Conservation (phyloP, 2,329 filamentous ascomycete genomes). For the Claviceps capensis region DNA sequence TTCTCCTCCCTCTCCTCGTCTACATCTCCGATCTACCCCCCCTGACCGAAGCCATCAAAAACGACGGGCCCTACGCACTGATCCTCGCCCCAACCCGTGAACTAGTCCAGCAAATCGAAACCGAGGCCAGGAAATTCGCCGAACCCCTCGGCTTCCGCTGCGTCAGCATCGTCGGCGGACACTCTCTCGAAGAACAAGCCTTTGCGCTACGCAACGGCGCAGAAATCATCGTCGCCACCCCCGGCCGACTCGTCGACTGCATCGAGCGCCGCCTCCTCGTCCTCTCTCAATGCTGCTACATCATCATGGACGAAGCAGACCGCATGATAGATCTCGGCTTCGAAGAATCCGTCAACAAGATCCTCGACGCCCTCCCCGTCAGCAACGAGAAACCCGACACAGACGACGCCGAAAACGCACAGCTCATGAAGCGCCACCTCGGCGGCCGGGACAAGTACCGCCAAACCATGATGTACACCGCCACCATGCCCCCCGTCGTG, state of each 20-base stretch:
- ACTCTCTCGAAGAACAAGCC: conserved; percentile 85
- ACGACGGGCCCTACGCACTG: conserved; percentile 93
- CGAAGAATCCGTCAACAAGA: conserved; percentile 94
- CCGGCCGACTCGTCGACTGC: conserved; percentile 91
- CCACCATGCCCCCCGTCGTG: conserved; percentile 86
- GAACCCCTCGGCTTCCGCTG: conserved; percentile 82
- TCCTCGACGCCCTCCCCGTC: conserved; percentile 85
- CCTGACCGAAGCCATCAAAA: conserved; percentile 72
- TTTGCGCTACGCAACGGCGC: conserved; percentile 83
- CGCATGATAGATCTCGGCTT: conserved; percentile 98
- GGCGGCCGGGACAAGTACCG: conserved; percentile 69
- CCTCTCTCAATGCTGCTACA: conserved; percentile 89
- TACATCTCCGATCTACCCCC: conserved; percentile 88
- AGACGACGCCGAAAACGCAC: conserved; percentile 76
- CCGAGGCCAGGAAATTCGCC: conserved; percentile 87
- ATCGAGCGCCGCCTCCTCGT: conserved; percentile 88
- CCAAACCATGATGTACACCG: conserved; percentile 99
- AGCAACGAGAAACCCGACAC: conserved; percentile 90
- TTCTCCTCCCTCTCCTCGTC: conserved; percentile 78
- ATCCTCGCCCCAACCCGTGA: conserved; percentile 94
- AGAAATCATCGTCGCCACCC: conserved; percentile 97
- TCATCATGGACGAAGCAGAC: conserved; percentile 99
- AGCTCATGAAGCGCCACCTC: conserved; percentile 70
- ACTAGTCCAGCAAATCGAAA: conserved; percentile 92
- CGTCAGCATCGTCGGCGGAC: conserved; percentile 95